Evolutionary conservation across 2,329 filamentous ascomycete species (phyloP).

Genomic region (Exophiala spinifera): DNA sequence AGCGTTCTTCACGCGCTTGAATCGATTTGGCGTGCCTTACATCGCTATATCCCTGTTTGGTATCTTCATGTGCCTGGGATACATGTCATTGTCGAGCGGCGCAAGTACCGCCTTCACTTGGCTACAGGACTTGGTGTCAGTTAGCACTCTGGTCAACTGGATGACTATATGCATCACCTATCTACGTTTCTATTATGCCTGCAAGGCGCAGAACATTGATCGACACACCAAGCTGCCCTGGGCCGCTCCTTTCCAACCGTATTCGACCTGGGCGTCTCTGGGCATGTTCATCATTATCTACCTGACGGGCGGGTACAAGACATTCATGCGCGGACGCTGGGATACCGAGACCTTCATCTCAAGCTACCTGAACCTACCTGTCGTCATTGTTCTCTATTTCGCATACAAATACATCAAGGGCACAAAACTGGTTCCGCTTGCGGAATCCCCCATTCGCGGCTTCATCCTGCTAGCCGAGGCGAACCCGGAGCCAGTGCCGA

Average conservation of each 20-base stretch:
- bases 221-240: not conserved
- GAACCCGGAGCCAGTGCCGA: conserved; percentile 32
- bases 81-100: conserved; percentile 63
- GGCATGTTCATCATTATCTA: not conserved
- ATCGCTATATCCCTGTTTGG: conserved; percentile 59
- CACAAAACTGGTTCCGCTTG: conserved; percentile 36
- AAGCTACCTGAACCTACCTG: conserved; percentile 58
- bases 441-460: conserved; percentile 40
- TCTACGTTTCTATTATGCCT: conserved; percentile 65
- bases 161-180: conserved; percentile 65
- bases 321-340: conserved; percentile 65
- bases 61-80: conserved; percentile 64
- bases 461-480: conserved; percentile 32
- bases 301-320: conserved; percentile 26
- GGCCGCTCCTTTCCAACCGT: not conserved
- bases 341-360: conserved; percentile 57
- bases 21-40: conserved; percentile 62
- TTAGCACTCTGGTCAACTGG: conserved; percentile 34
- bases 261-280: not conserved
- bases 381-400: conserved; percentile 45
- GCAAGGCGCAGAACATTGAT: conserved; percentile 62
- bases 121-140: conserved; percentile 34
- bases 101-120: conserved; percentile 59
- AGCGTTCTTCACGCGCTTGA: conserved; percentile 45
- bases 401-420: conserved; percentile 47